phyloP scores from a whole-genome alignment of 306 rosid genomes.

The Rosa rugosa region DNA sequence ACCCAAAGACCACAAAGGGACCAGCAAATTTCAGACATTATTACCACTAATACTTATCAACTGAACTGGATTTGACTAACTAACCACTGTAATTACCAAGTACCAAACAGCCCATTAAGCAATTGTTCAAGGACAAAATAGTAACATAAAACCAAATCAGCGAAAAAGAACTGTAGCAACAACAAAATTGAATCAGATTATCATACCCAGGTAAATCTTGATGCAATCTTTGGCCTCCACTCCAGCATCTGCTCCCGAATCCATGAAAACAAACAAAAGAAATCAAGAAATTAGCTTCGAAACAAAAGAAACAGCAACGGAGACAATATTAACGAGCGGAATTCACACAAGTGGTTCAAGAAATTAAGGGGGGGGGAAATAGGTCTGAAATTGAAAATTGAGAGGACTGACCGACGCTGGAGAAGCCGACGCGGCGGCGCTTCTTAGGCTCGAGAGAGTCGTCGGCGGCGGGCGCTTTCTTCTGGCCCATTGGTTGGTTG shows the following conservation, averaged over 20 bases:
- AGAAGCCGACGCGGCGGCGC: constrained; percentile 76
- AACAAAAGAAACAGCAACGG: neutral
- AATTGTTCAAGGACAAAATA: neutral
- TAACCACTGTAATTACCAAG: no score
- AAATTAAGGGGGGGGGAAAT: neutral
- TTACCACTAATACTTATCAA: neutral
- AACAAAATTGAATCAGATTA: neutral
- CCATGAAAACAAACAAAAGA: constrained; percentile 8
- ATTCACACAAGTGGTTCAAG: neutral
- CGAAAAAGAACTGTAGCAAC: neutral
- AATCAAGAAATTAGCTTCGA: constrained; percentile 4
- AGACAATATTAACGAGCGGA: neutral
- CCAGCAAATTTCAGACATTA: neutral
- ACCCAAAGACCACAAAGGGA: neutral
- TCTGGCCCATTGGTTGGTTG: constrained; percentile 59
- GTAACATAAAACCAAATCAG: neutral
- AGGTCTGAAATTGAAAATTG: neutral
- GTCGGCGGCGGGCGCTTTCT: constrained; percentile 44
- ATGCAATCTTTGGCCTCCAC: constrained; percentile 83
- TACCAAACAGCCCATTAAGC: neutral
- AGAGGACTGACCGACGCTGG: constrained; percentile 35
- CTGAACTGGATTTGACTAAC: neutral
- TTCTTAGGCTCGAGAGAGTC: constrained; percentile 49
- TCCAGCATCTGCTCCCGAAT: constrained; percentile 55
- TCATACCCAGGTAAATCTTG: constrained; percentile 70